A percentile compares a stretch with the other conserved stretches of the same genome.
Conservation (phyloP, 2,329 filamentous ascomycete species). For the Verticillium alfalfae region DNA sequence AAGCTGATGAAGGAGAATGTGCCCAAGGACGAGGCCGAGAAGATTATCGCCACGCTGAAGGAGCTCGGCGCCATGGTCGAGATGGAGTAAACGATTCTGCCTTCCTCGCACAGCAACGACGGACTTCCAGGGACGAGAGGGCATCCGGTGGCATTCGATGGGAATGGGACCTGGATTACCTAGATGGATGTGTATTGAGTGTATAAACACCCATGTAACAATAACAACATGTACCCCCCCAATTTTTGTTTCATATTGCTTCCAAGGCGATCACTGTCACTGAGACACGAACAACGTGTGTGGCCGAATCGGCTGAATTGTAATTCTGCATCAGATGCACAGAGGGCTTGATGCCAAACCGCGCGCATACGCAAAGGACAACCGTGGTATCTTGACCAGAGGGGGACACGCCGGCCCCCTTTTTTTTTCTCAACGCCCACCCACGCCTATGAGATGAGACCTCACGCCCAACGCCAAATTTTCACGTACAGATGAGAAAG, state of each 20-base stretch:
- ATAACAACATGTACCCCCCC: slow-evolving; percentile 8
- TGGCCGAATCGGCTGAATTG: neutral
- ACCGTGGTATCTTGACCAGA: neutral
- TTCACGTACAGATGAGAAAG: neutral
- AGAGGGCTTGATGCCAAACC: neutral
- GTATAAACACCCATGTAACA: slow-evolving; percentile 27
- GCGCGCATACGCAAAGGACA: neutral
- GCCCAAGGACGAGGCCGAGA: slow-evolving; percentile 97
- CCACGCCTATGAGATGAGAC: neutral
- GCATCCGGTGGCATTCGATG: neutral
- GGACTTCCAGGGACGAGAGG: neutral
- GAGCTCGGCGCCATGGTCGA: slow-evolving; percentile 80
- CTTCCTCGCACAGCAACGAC: neutral
- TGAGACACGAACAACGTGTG: neutral
- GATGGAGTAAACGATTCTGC: slow-evolving; percentile 67
- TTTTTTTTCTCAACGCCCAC: neutral
- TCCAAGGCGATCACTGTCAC: neutral
- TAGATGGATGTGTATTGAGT: slow-evolving; percentile 13
- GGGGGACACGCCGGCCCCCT: neutral
- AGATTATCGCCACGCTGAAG: slow-evolving; percentile 95
- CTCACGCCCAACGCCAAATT: neutral
- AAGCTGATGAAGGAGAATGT: slow-evolving; percentile 99
- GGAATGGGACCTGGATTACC: neutral
- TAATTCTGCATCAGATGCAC: neutral
- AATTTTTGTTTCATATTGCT: neutral